These are phyloP conservation scores for Pelargonium nanum DNA, from an alignment of 345 rosid genomes.

Conservation along the genomic window DNA sequence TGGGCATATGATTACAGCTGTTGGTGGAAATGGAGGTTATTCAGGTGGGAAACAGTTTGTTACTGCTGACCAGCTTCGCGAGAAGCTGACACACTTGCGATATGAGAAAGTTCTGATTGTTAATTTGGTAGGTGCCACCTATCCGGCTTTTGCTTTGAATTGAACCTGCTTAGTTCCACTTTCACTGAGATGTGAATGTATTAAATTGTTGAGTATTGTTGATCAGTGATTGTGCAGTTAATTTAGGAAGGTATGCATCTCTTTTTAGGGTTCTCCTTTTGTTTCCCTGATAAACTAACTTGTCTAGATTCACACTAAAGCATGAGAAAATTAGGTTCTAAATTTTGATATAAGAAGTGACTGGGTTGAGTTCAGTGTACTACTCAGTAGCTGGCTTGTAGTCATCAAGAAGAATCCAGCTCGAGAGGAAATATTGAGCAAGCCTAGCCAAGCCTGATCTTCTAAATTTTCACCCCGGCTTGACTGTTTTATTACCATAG, in stretches of 20 bases:
- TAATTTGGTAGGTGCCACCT: conserved; percentile 46
- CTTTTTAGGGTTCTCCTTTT: no score
- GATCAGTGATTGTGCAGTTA: not conserved
- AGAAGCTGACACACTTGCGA: conserved; percentile 78
- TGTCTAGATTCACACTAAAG: not conserved
- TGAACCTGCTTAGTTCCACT: not conserved
- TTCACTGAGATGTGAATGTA: not conserved
- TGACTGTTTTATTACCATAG: not conserved
- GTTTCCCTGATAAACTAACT: no score
- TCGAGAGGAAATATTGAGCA: not conserved
- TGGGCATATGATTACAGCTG: conserved; percentile 94
- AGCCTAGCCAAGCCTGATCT: not conserved
- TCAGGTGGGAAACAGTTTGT: conserved; percentile 86
- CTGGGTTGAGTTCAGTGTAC: not conserved
- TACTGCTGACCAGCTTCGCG: conserved; percentile 71
- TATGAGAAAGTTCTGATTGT: conserved; percentile 68
- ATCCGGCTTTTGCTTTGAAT: no score
- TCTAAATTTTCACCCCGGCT: not conserved
- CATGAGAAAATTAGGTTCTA: not conserved
- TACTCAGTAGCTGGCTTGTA: not conserved
- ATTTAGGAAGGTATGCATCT: no score
- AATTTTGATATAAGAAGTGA: not conserved
- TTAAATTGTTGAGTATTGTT: not conserved
- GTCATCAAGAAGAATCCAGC: not conserved
- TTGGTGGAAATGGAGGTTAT: conserved; percentile 96